Conservation (phyloP, 1,284 basidiomycete genomes). For the Apiotrichum veenhuisii region DNA sequence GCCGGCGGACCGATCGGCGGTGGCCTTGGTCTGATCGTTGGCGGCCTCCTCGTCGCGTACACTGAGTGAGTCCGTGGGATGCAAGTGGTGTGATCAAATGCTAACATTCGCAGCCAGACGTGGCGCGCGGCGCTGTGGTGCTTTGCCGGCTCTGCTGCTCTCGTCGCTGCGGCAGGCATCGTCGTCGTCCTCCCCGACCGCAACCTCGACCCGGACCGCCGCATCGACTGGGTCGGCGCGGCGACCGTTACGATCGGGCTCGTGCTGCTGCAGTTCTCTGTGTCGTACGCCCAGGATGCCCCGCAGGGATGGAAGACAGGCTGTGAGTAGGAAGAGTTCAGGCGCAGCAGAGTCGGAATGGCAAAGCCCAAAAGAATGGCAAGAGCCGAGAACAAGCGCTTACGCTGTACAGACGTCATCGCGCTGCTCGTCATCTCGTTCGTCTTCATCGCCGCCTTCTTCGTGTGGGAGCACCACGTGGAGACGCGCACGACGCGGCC, state of each 20-base stretch:
- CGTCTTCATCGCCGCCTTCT: conserved; percentile 59
- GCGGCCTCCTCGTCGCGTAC: conserved; percentile 67
- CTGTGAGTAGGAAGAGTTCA: too few relatives aligned
- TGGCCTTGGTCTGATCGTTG: conserved; percentile 63
- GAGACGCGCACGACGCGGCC: conserved; percentile 51
- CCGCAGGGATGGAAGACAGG: conserved; percentile 68
- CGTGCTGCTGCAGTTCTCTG: conserved; percentile 71
- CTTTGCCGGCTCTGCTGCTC: conserved; percentile 55
- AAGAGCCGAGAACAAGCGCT: too few relatives aligned
- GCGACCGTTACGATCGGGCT: conserved; percentile 68
- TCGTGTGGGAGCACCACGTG: conserved; percentile 66
- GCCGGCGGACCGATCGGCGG: conserved; percentile 75
- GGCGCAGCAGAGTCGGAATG: too few relatives aligned
- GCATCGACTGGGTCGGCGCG: conserved; percentile 80
- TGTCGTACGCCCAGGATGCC: conserved; percentile 69
- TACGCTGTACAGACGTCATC: conserved; percentile 50
- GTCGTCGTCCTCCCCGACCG: conserved; percentile 57
- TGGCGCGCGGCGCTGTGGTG: conserved; percentile 66
- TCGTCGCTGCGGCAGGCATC: conserved; percentile 56
- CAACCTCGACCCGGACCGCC: conserved; percentile 51
- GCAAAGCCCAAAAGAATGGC: too few relatives aligned
- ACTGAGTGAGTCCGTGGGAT: conserved; percentile 43
- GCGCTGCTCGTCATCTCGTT: conserved; percentile 63
- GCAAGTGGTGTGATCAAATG: background rate
- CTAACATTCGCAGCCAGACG: conserved; percentile 17